Evolutionary conservation across 306 rosid genomes (phyloP), one percentile per base, ranked within the genome.

Genomic region (Castanea crenata): DNA sequence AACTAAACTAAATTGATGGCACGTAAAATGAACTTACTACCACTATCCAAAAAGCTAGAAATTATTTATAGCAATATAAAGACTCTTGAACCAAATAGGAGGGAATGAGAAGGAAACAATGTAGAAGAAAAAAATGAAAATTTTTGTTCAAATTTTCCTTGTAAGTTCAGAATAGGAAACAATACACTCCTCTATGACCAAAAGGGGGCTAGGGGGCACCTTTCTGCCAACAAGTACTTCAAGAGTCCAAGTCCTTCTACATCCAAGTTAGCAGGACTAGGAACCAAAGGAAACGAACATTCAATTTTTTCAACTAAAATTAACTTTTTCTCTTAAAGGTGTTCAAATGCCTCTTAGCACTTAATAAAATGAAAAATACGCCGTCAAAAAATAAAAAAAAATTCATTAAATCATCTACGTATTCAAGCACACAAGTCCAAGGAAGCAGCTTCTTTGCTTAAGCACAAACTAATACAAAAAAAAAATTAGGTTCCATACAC

Each of bases 401-500:
- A 6, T 2, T 16, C 23, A 3, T 29, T 0, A 6, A 64, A 64
- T 20, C 70, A 64, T 6, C 44, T 64, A 29, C 1, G 1, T 16
- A 6, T 13, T 63, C 16, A 63, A 63, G 11, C 41, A 29, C 8
- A 19, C 4, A 29, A 63, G 44, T 5, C 21, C 23, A 62, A 52
- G 31, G 73, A 31, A 49, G 63, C 35, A 15, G 15, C 71, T 34
- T 27, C 51, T 44, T 27, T 32, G 56, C 56, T 9, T 31, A 64
- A 80, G 7, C 23, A 35, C 83, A 54, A 55, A 76, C 56, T n/a
- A 83, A 80, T 61, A 34, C 41, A 44, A 19, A 20, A 71, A 44
- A 44, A 21, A 21, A 46, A 14, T 7, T 34, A 44, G 44, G 74
- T 29, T 44, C 55, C 62, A 55, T 49, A 71, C 56, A 73, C 92